Percentiles rank a stretch among this genome's conserved stretches.
These are phyloP conservation scores for Phanerochaete sordida DNA, from an alignment of 768 basidiomycete genomes.

Conservation along the genomic window DNA sequence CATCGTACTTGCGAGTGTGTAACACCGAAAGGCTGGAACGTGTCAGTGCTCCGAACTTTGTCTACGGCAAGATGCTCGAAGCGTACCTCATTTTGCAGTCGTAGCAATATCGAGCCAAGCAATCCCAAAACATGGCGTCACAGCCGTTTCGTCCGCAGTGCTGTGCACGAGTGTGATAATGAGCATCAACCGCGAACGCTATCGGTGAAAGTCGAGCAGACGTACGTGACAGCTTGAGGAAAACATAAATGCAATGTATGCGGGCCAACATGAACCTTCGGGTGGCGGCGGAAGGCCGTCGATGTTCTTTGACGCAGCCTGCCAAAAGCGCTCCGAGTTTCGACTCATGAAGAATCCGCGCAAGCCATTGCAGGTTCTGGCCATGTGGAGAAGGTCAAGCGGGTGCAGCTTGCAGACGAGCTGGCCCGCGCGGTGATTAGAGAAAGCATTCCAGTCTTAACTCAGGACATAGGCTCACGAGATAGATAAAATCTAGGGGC, in stretches of 20 bases:
- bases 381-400: constrained; percentile 27
- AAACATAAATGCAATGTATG: constrained; percentile 4
- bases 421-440: neutral
- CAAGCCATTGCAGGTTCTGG: constrained; percentile 25
- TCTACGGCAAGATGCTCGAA: neutral
- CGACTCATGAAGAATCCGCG: constrained; percentile 22
- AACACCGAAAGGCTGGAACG: neutral
- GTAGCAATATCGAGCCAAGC: neutral
- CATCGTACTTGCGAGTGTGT: neutral
- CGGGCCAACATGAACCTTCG: neutral
- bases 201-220: constrained; percentile 16
- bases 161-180: no score
- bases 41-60: neutral
- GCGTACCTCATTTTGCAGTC: neutral
- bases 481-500: neutral
- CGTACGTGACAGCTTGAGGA: constrained; percentile 7
- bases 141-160: neutral
- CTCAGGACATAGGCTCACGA: neutral
- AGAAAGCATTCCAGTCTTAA: neutral
- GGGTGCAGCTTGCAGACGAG: constrained; percentile 21
- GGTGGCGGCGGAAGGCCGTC: constrained; percentile 2
- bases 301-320: neutral
- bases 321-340: neutral
- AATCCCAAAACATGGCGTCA: neutral
- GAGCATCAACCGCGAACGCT: neutral